Conservation (phyloP, 1,139 yeast species). For the Hansenula sp. region DNA sequence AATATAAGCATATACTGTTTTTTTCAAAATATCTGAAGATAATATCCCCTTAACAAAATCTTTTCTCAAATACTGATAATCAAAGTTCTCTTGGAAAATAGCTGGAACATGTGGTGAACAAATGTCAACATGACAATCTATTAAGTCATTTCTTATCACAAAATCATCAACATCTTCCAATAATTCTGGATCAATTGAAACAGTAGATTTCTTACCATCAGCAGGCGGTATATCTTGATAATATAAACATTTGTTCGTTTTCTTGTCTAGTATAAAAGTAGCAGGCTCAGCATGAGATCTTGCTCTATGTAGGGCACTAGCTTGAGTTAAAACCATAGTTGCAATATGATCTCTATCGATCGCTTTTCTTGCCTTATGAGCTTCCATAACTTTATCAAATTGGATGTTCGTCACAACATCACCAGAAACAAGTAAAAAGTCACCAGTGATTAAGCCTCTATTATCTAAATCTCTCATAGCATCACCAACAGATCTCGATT, state of each 20-base stretch:
- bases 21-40: slow-evolving; percentile 84
- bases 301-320: slow-evolving; percentile 82
- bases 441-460: slow-evolving; percentile 84
- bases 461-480: slow-evolving; percentile 95
- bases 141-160: slow-evolving; percentile 80
- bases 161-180: slow-evolving; percentile 77
- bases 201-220: slow-evolving; percentile 46
- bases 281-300: slow-evolving; percentile 80
- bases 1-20: slow-evolving; percentile 87
- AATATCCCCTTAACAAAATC: slow-evolving; percentile 92
- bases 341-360: slow-evolving; percentile 85
- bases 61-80: slow-evolving; percentile 78
- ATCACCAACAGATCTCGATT: slow-evolving; percentile 91
- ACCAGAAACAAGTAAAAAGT: slow-evolving; percentile 85
- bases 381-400: slow-evolving; percentile 65
- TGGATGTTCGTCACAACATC: slow-evolving; percentile 93
- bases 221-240: slow-evolving; percentile 73
- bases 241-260: slow-evolving; percentile 72
- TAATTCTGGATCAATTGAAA: slow-evolving; percentile 80
- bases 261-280: slow-evolving; percentile 72
- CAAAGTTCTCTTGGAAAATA: slow-evolving; percentile 92
- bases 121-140: slow-evolving; percentile 94
- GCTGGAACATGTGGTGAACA: slow-evolving; percentile 96
- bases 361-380: slow-evolving; percentile 67
- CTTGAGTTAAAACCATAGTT: slow-evolving; percentile 89